Percentiles rank a stretch among this genome's conserved stretches.
phyloP scores from a whole-genome alignment of 306 rosid genomes.

The Medicago arabica region DNA sequence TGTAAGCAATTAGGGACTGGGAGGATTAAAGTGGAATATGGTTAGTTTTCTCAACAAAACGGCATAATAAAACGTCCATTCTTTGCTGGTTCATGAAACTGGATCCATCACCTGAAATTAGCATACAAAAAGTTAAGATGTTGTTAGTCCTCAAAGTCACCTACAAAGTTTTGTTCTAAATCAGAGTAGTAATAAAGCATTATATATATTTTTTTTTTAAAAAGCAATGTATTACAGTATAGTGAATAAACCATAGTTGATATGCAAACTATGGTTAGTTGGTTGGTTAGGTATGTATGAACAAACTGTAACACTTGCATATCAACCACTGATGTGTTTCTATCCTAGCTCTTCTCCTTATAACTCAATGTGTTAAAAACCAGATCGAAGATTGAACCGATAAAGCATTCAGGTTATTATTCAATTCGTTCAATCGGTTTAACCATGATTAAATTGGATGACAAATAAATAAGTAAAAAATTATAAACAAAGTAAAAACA shows the following conservation, averaged over 20 bases:
- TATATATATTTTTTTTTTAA: too few species aligned
- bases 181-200: too few species aligned
- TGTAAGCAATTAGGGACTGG: slow-evolving; percentile 28
- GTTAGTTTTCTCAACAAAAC: slow-evolving; percentile 40
- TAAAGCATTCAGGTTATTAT: not conserved
- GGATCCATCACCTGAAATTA: slow-evolving; percentile 41
- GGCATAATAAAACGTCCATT: slow-evolving; percentile 25
- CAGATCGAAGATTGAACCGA: too few species aligned
- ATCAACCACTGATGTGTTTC: too few species aligned
- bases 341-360: too few species aligned
- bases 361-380: too few species aligned
- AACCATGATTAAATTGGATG: too few species aligned
- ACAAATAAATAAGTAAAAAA: too few species aligned
- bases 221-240: not conserved
- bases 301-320: not conserved
- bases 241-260: too few species aligned
- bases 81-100: slow-evolving; percentile 15
- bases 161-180: not conserved
- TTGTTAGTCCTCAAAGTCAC: not conserved
- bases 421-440: not conserved
- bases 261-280: too few species aligned
- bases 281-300: too few species aligned
- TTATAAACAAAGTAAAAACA: too few species aligned
- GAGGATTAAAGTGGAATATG: slow-evolving; percentile 22
- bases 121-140: not conserved